Base-by-base conservation (phyloP, 2,329 filamentous ascomycete species). In the Fulvia fulva region DNA sequence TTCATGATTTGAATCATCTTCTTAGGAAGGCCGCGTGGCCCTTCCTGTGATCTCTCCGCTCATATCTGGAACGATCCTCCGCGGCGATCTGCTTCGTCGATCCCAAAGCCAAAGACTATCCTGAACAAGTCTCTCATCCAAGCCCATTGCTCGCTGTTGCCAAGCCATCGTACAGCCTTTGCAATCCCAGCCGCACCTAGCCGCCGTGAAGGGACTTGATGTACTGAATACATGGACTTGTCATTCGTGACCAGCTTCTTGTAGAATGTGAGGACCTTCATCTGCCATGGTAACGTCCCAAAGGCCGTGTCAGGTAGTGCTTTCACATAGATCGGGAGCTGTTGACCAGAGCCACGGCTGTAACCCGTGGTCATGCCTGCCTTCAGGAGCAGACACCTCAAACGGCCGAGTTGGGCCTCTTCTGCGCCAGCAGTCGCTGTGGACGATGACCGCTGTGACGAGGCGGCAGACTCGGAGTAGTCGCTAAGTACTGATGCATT, bases 321-420 rank as follows among this genome's bases (percentile, higher is more conserved):
- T 68, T 91, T 88, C 51, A 93, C 86, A 69, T 94, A 96, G 1
- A 83, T 80, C 26, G 90, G 87, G 1, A 97, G 77, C 0, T 83
- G 82, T 12, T 69, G 63, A 11, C 79, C 76, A 1, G 76, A 70
- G 21, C 84, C 81, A 8, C 89, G 87, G 59, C 84, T 82, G 75
- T 88, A 96, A 11, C 91, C 91, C 2, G 88, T 83, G 69, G 93
- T 92, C 77, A 93, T 87, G 23, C 91, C 92, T 0, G 92, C 91
- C 71, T 91, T 91, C 43, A 95, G 79, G 34, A 95, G 79, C 9
- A 97, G 81, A 14, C 87, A 80, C 74, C 92, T 94, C 46, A 96
- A 81, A 12, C 90, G 85, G 11, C 85, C 83, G 34, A 96, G 81
- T 66, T 94, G 91, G 16, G 85, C 78, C 66, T 96, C 90, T 73